Percentiles rank a stretch among this genome's conserved stretches.
Evolutionary conservation across 768 basidiomycete genomes (phyloP).

Genomic region (Russula olivacea): DNA sequence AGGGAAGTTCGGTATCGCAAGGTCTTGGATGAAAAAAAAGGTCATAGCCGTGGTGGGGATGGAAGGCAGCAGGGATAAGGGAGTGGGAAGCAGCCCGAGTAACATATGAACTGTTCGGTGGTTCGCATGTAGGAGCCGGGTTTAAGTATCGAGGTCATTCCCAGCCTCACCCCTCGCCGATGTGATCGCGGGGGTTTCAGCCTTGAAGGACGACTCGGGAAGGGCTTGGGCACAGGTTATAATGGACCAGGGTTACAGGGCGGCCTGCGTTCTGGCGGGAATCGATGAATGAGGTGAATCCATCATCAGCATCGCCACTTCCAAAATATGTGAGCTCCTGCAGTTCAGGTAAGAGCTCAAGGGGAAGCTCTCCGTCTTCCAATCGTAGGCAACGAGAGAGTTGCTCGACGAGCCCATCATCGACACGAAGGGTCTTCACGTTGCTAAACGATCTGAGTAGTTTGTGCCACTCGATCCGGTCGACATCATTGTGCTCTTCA

Average conservation of each 20-base stretch:
- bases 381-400: background rate
- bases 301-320: background rate
- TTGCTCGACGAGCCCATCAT: background rate
- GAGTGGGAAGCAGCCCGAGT: too few relatives aligned
- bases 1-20: too few relatives aligned
- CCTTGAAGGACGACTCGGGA: too few relatives aligned
- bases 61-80: too few relatives aligned
- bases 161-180: too few relatives aligned
- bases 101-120: too few relatives aligned
- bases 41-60: too few relatives aligned
- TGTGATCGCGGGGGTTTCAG: too few relatives aligned
- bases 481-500: background rate
- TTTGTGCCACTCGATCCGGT: background rate
- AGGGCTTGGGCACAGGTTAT: too few relatives aligned
- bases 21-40: too few relatives aligned
- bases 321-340: background rate
- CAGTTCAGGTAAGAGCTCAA: background rate
- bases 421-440: background rate
- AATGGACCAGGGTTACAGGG: background rate
- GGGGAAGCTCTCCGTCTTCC: background rate
- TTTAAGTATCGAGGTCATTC: too few relatives aligned
- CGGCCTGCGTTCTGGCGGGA: conserved; percentile 19
- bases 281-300: conserved; percentile 2
- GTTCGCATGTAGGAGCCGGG: too few relatives aligned
- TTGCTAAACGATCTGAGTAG: background rate